Conservation (phyloP, 495 filamentous ascomycete genomes). For the Neohortaea acidophila region DNA sequence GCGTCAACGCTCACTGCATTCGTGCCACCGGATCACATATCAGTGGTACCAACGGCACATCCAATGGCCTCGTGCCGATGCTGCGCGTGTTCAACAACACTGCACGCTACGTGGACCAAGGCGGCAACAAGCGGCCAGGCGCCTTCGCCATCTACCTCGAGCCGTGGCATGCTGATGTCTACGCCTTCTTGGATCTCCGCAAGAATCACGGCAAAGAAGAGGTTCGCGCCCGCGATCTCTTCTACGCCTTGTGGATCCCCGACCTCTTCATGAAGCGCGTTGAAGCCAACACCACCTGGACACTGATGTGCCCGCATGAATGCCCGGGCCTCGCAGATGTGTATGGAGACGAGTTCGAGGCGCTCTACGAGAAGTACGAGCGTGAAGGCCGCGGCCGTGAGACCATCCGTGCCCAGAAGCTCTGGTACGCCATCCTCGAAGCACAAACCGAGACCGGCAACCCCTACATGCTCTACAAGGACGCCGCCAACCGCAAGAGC, state of each 20-base stretch:
- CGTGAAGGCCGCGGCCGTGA: constrained; percentile 73
- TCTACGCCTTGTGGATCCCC: constrained; percentile 95
- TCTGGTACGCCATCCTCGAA: constrained; percentile 96
- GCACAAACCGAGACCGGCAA: constrained; percentile 97
- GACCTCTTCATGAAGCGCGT: constrained; percentile 99
- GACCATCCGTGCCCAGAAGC: constrained; percentile 92
- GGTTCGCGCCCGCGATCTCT: constrained; percentile 87
- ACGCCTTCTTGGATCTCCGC: constrained; percentile 89
- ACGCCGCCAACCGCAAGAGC: constrained; percentile 93
- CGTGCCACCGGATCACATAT: constrained; percentile 96
- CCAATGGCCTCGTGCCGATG: constrained; percentile 96
- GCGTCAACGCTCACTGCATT: constrained; percentile 87
- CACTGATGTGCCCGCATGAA: constrained; percentile 93
- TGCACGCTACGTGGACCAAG: constrained; percentile 94
- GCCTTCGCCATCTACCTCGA: constrained; percentile 99
- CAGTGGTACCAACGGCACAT: constrained; percentile 89
- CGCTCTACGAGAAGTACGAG: constrained; percentile 89
- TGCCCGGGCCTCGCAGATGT: constrained; percentile 88
- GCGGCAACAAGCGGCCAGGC: constrained; percentile 96
- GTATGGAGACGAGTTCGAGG: constrained; percentile 93
- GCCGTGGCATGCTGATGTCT: constrained; percentile 97
- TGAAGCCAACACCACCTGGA: constrained; percentile 89
- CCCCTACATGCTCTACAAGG: constrained; percentile 99
- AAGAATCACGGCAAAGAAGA: constrained; percentile 99
- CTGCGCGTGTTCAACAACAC: constrained; percentile 98